Base-by-base conservation (phyloP, 768 basidiomycete genomes). In the Kwoniella mangroviensis region DNA sequence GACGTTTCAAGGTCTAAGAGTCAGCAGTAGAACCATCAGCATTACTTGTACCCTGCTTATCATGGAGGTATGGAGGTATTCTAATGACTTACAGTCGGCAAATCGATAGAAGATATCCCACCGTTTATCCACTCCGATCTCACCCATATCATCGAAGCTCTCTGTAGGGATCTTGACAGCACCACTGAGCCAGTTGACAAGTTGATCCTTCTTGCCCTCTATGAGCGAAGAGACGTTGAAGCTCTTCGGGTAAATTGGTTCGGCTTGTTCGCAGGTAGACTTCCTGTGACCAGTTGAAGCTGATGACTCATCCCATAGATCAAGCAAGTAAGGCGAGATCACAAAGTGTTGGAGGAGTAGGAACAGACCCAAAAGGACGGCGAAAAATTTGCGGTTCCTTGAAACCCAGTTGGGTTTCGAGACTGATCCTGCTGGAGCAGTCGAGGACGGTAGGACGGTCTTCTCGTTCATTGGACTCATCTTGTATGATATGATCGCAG, bases 1-100 rank as follows among this genome's bases (percentile, higher is more conserved):
- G 90, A 82, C 40, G 78, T 73, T 64, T 75, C 75, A 34, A 91
- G 85, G 73, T 90, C 79, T 80, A 34, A 34, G 52, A 11, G 34
- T 41, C 10, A 67, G 19, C n/a, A 17, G 17, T n/a, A 17, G 7
- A 4, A 42, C 11, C 24, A 49, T 62, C 21, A 71, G 42, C 49
- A 34, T 28, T 15, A n/a, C 28, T 26, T 12, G 13, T 13, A 13
- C 6, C 17, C 49, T 53, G 13, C 41, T 13, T 12, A 4, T 19
- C 13, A 3, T 41, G 19, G 7, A 54, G 40, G 12, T 28, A 9
- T 58, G 9, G 56, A 15, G n/a, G n/a, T n/a, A n/a, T n/a, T n/a
- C n/a, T n/a, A 34, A 7, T 7, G 4, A 77, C 79, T 58, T 53
- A 79, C 78, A 81, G 13, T 77, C 74, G 13, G 75, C 65, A 57